Evolutionary conservation across 352 stramenopile genomes (phyloP).

Genomic region (Pilasporangium apinafurcum): DNA sequence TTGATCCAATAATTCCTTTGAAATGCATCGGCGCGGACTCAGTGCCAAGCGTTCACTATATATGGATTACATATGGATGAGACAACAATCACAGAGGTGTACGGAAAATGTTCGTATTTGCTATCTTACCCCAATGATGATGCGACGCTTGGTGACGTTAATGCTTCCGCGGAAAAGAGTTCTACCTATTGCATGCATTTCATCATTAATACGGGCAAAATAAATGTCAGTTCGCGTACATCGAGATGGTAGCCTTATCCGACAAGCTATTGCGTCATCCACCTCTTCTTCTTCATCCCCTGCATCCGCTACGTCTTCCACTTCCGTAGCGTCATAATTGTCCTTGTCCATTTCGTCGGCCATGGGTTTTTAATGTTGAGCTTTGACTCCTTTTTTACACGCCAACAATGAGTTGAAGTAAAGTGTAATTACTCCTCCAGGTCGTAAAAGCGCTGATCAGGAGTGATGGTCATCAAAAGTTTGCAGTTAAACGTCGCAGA

Average conservation of each 20-base stretch:
- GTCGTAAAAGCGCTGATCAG: constrained; percentile 4
- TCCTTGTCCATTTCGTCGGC: not conserved
- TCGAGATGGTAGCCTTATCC: too few species aligned
- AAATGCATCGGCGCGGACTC: constrained; percentile 43
- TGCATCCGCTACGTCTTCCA: not conserved
- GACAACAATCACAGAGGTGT: not conserved
- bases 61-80: not conserved
- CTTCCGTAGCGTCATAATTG: too few species aligned
- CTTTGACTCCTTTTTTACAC: constrained; percentile 2
- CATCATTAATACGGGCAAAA: not conserved
- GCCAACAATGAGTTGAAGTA: constrained; percentile 4
- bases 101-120: constrained; percentile 1
- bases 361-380: constrained; percentile 6
- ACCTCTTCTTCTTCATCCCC: constrained; percentile 13
- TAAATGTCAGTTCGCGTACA: not conserved
- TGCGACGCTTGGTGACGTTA: not conserved
- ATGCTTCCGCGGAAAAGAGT: constrained; percentile 13
- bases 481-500: too few species aligned
- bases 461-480: too few species aligned
- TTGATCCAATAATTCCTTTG: constrained; percentile 65
- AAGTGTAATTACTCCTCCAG: constrained; percentile 2
- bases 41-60: constrained; percentile 23
- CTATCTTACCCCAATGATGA: too few species aligned
- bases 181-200: constrained; percentile 9
- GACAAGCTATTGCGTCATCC: not conserved